phyloP scores from a whole-genome alignment of 345 rosid genomes.

The Lepidium sativum region DNA sequence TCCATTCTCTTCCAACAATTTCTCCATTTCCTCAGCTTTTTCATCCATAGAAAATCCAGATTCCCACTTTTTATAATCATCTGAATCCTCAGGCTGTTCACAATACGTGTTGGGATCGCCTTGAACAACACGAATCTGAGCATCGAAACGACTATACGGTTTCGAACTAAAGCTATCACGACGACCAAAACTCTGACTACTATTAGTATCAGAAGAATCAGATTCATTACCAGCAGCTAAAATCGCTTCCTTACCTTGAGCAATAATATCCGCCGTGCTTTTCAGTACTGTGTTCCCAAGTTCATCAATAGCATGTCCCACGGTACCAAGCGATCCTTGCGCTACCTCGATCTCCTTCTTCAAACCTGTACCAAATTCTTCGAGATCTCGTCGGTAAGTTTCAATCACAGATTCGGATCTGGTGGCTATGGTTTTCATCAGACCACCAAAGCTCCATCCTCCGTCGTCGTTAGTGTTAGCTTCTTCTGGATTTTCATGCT shows the following conservation, averaged over 20 bases:
- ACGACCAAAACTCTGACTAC: constrained; percentile 15
- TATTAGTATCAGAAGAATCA: constrained; percentile 43
- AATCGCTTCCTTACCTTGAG: constrained; percentile 73
- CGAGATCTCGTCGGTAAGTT: constrained; percentile 78
- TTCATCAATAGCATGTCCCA: constrained; percentile 61
- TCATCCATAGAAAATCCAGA: constrained; percentile 44
- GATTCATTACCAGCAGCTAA: constrained; percentile 50
- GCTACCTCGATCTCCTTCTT: constrained; percentile 88
- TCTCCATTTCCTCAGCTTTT: constrained; percentile 39
- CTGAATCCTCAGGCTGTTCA: constrained; percentile 69
- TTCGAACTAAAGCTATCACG: constrained; percentile 35
- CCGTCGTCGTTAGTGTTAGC: not conserved
- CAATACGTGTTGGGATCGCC: constrained; percentile 56
- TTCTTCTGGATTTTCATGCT: constrained; percentile 3
- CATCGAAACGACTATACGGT: constrained; percentile 71
- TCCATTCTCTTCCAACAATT: constrained; percentile 49
- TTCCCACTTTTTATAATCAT: constrained; percentile 62
- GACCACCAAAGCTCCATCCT: constrained; percentile 56
- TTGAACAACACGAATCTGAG: constrained; percentile 49
- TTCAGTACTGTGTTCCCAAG: constrained; percentile 63
- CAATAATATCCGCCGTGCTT: constrained; percentile 72
- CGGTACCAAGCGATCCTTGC: constrained; percentile 71
- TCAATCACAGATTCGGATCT: constrained; percentile 79
- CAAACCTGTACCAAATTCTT: constrained; percentile 75
- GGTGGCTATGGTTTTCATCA: constrained; percentile 47